Conservation (phyloP, 257 asterid genomes). For the Henckelia pumila region DNA sequence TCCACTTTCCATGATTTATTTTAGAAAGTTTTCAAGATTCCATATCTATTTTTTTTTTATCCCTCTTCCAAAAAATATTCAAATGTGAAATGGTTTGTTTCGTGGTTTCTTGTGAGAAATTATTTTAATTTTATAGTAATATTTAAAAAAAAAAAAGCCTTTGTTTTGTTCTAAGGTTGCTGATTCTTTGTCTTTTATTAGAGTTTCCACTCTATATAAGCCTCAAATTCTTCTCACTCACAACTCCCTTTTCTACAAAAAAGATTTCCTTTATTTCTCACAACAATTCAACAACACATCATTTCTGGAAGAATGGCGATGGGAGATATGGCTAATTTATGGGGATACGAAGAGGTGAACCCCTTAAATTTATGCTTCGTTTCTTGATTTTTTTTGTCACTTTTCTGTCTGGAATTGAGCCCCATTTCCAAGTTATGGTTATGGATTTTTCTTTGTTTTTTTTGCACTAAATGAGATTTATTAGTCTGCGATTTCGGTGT, state of each 20-base stretch:
- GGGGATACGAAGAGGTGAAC: conserved; percentile 67
- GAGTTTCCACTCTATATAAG: conserved; percentile 43
- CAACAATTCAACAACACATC: conserved; percentile 1
- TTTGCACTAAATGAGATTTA: not conserved
- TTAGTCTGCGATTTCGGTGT: not conserved
- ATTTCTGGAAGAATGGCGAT: conserved; percentile 23
- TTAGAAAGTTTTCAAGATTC: conserved; percentile 41
- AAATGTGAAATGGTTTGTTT: conserved; percentile 30
- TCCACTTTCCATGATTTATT: conserved; percentile 25
- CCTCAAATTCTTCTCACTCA: conserved; percentile 26
- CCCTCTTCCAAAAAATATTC: conserved; percentile 17
- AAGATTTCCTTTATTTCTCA: conserved; percentile 23
- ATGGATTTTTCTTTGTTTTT: too few species aligned
- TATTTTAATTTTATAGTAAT: too few species aligned
- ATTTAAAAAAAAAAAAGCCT: not conserved
- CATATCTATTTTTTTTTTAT: conserved; percentile 21
- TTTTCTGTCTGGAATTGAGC: not conserved
- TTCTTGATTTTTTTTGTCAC: not conserved
- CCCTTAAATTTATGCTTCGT: not conserved
- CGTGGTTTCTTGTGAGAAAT: conserved; percentile 24
- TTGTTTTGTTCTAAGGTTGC: conserved; percentile 4
- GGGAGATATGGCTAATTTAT: conserved; percentile 61
- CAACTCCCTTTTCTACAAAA: conserved; percentile 33
- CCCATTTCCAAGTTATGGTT: not conserved
- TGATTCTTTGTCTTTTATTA: conserved; percentile 28